Percentiles rank a stretch among this genome's conserved stretches.
Evolutionary conservation across 306 rosid species (phyloP).

Genomic region (Lupinus albus): DNA sequence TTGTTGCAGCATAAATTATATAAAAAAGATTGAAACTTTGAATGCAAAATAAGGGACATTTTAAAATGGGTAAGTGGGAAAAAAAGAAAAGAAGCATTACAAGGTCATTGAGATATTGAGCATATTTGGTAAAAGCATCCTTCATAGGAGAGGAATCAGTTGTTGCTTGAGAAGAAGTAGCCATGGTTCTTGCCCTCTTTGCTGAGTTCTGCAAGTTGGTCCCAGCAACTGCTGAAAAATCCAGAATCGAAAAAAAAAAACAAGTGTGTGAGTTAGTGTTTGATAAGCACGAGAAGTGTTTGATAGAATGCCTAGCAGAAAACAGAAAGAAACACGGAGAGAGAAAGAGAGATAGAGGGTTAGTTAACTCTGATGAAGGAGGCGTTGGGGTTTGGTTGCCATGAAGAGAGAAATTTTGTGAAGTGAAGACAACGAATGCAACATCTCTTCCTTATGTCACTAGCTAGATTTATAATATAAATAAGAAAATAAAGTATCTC

Average conservation of each 20-base stretch:
- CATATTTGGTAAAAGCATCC: constrained; percentile 67
- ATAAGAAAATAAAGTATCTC: no score
- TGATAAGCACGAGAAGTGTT: neutral
- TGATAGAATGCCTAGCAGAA: no score
- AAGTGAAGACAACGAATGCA: constrained; percentile 36
- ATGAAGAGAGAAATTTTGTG: constrained; percentile 42
- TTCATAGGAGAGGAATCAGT: constrained; percentile 62
- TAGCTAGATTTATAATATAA: no score
- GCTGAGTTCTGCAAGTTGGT: constrained; percentile 47
- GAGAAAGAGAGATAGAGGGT: neutral
- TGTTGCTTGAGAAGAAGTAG: constrained; percentile 42
- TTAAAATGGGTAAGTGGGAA: no score
- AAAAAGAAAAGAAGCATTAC: constrained; percentile 50
- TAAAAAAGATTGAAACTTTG: no score
- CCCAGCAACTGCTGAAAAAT: constrained; percentile 57
- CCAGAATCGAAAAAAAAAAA: constrained; percentile 15
- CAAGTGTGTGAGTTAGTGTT: neutral
- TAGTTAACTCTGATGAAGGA: constrained; percentile 55
- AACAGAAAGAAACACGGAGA: neutral
- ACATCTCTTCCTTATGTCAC: constrained; percentile 50
- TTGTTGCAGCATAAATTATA: no score
- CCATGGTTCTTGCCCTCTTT: constrained; percentile 65
- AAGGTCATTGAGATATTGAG: constrained; percentile 70
- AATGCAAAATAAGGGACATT: no score
- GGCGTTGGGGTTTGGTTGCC: constrained; percentile 61